Percentiles rank a stretch among this genome's conserved stretches.
These are phyloP conservation scores for Xerocomus amazonicus DNA, from an alignment of 1,284 basidiomycete genomes.

Conservation along the genomic window DNA sequence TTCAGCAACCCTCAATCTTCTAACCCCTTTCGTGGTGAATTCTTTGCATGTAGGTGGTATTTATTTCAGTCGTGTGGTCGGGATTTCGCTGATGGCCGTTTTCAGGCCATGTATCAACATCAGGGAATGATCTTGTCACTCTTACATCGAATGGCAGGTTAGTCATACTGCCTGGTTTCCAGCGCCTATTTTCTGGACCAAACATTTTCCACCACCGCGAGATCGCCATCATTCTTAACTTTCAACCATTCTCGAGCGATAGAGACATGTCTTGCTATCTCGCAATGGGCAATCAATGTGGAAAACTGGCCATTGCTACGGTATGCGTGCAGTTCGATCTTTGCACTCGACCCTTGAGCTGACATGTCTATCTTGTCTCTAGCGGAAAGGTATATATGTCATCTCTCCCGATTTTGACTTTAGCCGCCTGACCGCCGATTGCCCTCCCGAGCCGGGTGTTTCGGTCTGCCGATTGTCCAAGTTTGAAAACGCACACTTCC, in stretches of 20 bases:
- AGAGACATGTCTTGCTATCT: slow-evolving; percentile 43
- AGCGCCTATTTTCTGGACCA: slow-evolving; percentile 36
- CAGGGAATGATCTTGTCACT: slow-evolving; percentile 52
- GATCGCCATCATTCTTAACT: slow-evolving; percentile 42
- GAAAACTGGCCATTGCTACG: slow-evolving; percentile 47
- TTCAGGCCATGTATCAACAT: slow-evolving; percentile 58
- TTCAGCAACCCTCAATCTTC: slow-evolving; percentile 5
- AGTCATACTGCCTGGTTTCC: slow-evolving; percentile 53
- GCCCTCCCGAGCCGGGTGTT: slow-evolving; percentile 24
- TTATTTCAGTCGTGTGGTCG: neutral
- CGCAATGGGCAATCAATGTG: slow-evolving; percentile 43
- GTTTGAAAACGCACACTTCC: slow-evolving; percentile 35
- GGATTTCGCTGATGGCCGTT: neutral
- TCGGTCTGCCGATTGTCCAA: slow-evolving; percentile 35
- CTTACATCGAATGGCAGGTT: slow-evolving; percentile 44
- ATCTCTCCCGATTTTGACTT: slow-evolving; percentile 32
- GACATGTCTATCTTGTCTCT: neutral
- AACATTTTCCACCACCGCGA: slow-evolving; percentile 32
- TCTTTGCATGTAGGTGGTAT: neutral
- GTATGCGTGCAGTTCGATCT: slow-evolving; percentile 32
- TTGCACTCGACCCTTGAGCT: neutral
- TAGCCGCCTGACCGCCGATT: slow-evolving; percentile 16
- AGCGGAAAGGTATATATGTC: slow-evolving; percentile 50
- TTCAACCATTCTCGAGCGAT: slow-evolving; percentile 26
- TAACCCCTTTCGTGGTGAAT: slow-evolving; percentile 2